Base-by-base conservation (phyloP, 352 stramenopile species). In the Thalassiosira gravida region DNA sequence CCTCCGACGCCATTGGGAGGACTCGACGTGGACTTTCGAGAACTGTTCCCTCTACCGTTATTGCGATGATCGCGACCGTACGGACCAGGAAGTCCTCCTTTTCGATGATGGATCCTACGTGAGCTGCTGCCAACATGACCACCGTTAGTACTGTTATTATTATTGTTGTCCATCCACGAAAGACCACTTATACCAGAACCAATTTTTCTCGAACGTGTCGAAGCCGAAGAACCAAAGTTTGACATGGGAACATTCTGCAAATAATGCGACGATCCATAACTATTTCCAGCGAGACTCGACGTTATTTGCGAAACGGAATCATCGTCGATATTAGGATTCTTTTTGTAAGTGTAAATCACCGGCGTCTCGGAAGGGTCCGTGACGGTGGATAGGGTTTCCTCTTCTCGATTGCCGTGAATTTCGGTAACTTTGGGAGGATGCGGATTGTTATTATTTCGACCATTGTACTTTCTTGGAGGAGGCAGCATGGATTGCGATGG, bases 241-340 rank as follows among this genome's bases (percentile, higher is more conserved):
- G 56, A 20, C 14, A 24, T 46, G 74, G 46, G 69, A n/a, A 83
- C 39, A 56, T 78, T 83, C 55, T 67, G 59, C 20, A 78, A 67
- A 50, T 67, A 18, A n/a, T n/a, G n/a, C 13, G 67, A 67, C 32
- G 61, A 74, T 50, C 35, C 67, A 16, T 74, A 44, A 70, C 67
- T 79, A 32, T 52, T 58, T n/a, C 67, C 62, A 8, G 66, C 66
- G 14, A 85, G 16, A 47, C 77, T 85, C 0, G 52, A 73, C 42
- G 77, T 85, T 8, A 85, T 85, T 77, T 85, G 77, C 22, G 71
- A 82, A 55, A 85, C 55, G 1, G 73, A 74, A 30, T 85, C 77
- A 55, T 85, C 77, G 63, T 85, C 77, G 29, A 35, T 0, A 8
- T 56, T 29, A n/a, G n/a, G n/a, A n/a, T n/a, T n/a, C 50, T 67